phyloP scores from a whole-genome alignment of 306 rosid genomes.

The Oxytropis ochrocephala region DNA sequence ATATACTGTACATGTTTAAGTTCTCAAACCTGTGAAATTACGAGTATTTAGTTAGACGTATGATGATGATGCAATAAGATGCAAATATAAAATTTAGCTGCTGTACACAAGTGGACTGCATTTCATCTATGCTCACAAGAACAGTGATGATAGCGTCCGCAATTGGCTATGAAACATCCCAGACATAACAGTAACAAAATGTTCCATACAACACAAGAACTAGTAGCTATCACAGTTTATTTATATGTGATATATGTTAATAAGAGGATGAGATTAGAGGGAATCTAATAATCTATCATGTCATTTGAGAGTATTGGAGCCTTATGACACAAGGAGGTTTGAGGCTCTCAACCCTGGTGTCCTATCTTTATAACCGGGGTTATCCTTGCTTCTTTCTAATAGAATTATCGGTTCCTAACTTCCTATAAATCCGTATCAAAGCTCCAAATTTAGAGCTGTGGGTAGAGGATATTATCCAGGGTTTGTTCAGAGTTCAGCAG shows the following conservation, averaged over 20 bases:
- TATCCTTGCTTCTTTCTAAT: too few relatives aligned
- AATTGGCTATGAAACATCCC: neutral
- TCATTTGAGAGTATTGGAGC: too few relatives aligned
- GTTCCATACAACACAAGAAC: neutral
- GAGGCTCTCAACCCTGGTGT: too few relatives aligned
- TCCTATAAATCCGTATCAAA: neutral
- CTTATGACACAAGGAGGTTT: too few relatives aligned
- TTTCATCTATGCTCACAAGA: neutral
- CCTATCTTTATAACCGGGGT: too few relatives aligned
- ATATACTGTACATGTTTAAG: slow-evolving; percentile 14
- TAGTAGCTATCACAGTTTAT: neutral
- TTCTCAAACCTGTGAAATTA: slow-evolving; percentile 47
- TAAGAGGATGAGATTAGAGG: too few relatives aligned
- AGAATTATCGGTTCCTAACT: neutral
- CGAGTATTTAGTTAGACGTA: neutral
- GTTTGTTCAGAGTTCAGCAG: neutral
- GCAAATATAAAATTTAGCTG: neutral
- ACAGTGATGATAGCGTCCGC: neutral
- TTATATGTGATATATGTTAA: neutral
- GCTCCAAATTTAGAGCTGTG: neutral
- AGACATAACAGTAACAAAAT: neutral
- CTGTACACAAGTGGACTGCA: neutral
- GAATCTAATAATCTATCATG: too few relatives aligned
- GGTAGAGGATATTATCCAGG: neutral
- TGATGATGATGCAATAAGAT: neutral